Base-by-base conservation (phyloP, 352 stramenopile genomes). In the Phytophthora pisi region DNA sequence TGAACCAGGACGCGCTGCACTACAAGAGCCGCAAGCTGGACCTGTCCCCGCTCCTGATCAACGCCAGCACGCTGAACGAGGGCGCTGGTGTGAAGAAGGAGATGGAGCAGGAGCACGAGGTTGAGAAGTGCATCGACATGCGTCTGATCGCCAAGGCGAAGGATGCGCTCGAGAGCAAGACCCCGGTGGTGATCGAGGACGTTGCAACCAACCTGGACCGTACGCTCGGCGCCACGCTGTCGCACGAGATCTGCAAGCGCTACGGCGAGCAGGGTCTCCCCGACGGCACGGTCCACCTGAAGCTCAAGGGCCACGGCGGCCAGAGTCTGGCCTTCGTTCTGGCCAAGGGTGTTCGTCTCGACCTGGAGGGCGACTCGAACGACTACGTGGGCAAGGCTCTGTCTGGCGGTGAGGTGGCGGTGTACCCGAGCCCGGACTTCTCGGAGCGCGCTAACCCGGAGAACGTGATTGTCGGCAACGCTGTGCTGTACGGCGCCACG, bases 311-410 rank as follows among this genome's bases (percentile, higher is more conserved):
- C 45, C 93, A 98, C 66, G 94, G 89, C 34, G 96, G 96, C 20
- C 96, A 99, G 83, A 97, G 86, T 65, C 80, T 99, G 65, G 96
- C 78, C 28, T 98, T 98, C 60, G 93, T 92, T 56, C 78, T 98
- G 64, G 92, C 92, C 0, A 97, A 97, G 76, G 96, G 96, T 69
- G 88, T 99, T 47, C 95, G 87, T 51, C 84, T 98, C 40, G 91
- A 95, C 61, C 71, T 92, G 26, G 82, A 97, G 49, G 97, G 97
- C 46, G 97, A 99, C 81, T 95, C 93, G 43, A 98, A 99, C 77
- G 97, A 99, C 77, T 98, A 98, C 70, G 93, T 97, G 24, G 96
- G 95, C 67, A 99, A 98, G 81, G 90, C 93, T 36, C 81, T 98
- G 34, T 97, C 89, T 38, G 95, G 95, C 46, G 94, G 96, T 64